Evolutionary conservation across 2,329 filamentous ascomycete species (phyloP), one percentile per base, ranked within the genome.

Genomic region (Aotearoamyces nothofagi): DNA sequence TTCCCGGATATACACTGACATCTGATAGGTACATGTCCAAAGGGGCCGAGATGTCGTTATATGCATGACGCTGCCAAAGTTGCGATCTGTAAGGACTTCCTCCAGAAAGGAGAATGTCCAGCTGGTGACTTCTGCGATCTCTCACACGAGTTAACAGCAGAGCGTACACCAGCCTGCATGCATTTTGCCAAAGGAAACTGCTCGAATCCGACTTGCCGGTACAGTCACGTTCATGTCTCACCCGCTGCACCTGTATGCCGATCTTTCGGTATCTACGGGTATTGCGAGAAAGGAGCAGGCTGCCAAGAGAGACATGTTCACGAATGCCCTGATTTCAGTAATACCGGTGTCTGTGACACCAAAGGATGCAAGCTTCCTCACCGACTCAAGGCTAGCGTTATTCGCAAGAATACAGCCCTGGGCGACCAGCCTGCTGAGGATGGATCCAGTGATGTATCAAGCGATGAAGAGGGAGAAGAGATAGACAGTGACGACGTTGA

Each of bases 241-340:
- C 70, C 79, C 40, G 66, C 67, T 48, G 82, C 86, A 28, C 73
- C 68, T 16, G 81, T 94, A 26, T 98, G 90, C 57, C 69, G 74
- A 43, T 58, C 70, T 12, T 96, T 98, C 60, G 87, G 81, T 15
- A 70, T 74, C 30, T 68, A 86, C 46, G 87, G 90, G 30, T 96
- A 84, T 54, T 96, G 90, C 59, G 75, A 79, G 36, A 80, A 79
- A 50, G 90, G 87, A 35, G 65, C 67, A 32, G 56, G 63, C 31
- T 96, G 90, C 55, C 56, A 69, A 35, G 73, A 90, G 39, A 78
- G 84, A 36, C 90, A 98, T 58, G 78, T 87, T 33, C 78, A 78
- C 56, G 87, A 96, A 54, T 96, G 90, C 54, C 87, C 90, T 37
- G 80, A 92, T 52, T 94, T 92, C 61, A 81, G 82, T 66, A 92